These are phyloP conservation scores for Calonectria fujianensis DNA, from an alignment of 2,329 filamentous ascomycete species.

Conservation along the genomic window DNA sequence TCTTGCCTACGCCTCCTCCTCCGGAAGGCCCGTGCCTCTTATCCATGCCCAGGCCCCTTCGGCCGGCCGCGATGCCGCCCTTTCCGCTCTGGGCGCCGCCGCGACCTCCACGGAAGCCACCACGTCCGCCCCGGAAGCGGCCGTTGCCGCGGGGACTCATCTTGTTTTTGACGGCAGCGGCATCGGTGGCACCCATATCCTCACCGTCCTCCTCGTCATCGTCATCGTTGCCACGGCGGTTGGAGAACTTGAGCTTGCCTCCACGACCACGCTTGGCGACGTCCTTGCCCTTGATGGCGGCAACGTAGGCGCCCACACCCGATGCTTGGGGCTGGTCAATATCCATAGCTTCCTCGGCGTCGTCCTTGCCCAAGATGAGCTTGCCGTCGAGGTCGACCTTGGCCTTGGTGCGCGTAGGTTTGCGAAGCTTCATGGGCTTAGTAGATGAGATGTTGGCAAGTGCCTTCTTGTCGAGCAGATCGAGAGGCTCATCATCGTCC, in stretches of 20 bases:
- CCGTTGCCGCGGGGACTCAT: slow-evolving; percentile 63
- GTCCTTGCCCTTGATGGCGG: slow-evolving; percentile 81
- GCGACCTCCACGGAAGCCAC: slow-evolving; percentile 58
- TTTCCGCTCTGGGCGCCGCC: slow-evolving; percentile 66
- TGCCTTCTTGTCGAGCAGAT: slow-evolving; percentile 91
- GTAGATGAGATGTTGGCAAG: slow-evolving; percentile 95
- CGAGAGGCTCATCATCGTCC: slow-evolving; percentile 94
- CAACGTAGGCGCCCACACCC: slow-evolving; percentile 81
- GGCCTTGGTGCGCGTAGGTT: slow-evolving; percentile 75
- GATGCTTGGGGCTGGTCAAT: slow-evolving; percentile 76
- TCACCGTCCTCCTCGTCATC: slow-evolving; percentile 69
- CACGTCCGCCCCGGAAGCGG: slow-evolving; percentile 58
- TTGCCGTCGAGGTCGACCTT: slow-evolving; percentile 87
- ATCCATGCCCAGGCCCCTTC: slow-evolving; percentile 71
- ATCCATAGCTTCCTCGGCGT: slow-evolving; percentile 75
- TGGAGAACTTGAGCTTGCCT: slow-evolving; percentile 83
- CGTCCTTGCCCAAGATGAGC: slow-evolving; percentile 81
- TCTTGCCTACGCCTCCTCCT: slow-evolving; percentile 66
- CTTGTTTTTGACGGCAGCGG: slow-evolving; percentile 71
- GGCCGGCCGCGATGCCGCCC: slow-evolving; percentile 67
- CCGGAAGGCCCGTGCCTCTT: slow-evolving; percentile 66
- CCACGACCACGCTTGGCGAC: slow-evolving; percentile 78
- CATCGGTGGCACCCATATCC: slow-evolving; percentile 73
- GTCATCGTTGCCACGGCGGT: slow-evolving; percentile 70
- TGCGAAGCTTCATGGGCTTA: slow-evolving; percentile 81